Base-by-base conservation (phyloP, 1,284 basidiomycete species). In the Tranzscheliella williamsii region DNA sequence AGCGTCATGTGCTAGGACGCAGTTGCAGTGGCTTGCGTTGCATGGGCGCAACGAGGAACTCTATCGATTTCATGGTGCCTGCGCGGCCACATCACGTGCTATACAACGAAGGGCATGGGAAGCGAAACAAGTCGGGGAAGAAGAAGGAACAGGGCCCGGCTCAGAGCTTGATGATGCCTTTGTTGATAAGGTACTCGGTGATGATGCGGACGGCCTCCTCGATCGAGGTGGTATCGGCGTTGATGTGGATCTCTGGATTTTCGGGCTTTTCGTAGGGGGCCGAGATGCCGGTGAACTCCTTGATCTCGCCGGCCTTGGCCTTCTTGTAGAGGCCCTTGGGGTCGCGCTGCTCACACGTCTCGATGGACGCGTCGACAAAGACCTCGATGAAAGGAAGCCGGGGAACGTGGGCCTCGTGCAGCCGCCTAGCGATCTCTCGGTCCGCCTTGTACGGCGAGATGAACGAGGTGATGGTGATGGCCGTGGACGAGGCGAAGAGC, bases 311-410 rank as follows among this genome's bases (percentile, higher is more conserved):
- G 1, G 89, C 87, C 56, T 93, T 83, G 5, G 95, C 95, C 80
- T 93, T 96, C 82, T 92, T 95, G 83, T 98, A 99, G 49, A 98
- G 81, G 0, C 94, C 95, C 80, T 99, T 99, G 5, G 95, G 95
- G 79, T 99, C 94, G 40, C 95, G 85, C 76, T 85, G 81, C 80
- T 98, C 95, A 27, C 90, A 91, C 32, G 95, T 86, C 38, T 82
- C 79, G 31, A 99, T 83, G 11, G 92, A 91, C 1, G 92, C 93
- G 79, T 98, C 94, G 42, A 97, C 83, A 75, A 87, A 99, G 22
- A 98, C 92, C 55, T 78, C 94, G 66, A 99, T 79, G 79, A 99
- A 98, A 29, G 86, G 85, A 34, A 97, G 78, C 78, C 49, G 83
- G 80, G 20, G 85, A 37, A 84, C 82, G 30, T 79, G 76, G 29